Conservation (phyloP, 2,329 filamentous ascomycete genomes). For the Alternaria sp. region DNA sequence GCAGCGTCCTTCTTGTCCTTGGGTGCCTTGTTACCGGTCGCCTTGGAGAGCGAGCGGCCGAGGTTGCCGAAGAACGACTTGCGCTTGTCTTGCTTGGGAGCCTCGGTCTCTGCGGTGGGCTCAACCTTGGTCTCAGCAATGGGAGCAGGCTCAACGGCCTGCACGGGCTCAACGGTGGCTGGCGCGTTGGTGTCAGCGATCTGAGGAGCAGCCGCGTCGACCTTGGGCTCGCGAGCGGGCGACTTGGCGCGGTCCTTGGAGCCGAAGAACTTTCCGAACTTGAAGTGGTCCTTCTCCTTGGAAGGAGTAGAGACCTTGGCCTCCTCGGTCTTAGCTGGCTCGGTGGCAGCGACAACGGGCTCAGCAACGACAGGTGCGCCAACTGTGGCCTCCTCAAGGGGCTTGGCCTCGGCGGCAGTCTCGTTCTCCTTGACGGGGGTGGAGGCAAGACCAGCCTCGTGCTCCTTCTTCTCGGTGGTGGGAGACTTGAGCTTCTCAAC, state of each 20-base stretch:
- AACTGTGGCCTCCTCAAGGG: conserved; percentile 48
- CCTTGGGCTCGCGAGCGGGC: conserved; percentile 49
- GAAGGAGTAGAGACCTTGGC: conserved; percentile 49
- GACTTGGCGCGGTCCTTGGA: conserved; percentile 59
- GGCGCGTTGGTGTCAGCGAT: conserved; percentile 42
- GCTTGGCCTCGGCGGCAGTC: conserved; percentile 45
- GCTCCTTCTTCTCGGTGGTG: conserved; percentile 70
- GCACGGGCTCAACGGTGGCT: conserved; percentile 5
- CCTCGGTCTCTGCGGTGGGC: conserved; percentile 36
- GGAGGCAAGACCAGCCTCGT: conserved; percentile 62
- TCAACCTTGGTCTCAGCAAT: conserved; percentile 54
- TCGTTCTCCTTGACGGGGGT: conserved; percentile 57
- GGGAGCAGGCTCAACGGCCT: conserved; percentile 30
- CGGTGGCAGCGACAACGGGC: conserved; percentile 33
- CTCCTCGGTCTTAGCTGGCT: conserved; percentile 38
- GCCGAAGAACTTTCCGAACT: conserved; percentile 60
- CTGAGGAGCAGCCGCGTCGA: conserved; percentile 49
- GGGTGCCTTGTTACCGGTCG: conserved; percentile 44
- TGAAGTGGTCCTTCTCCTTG: conserved; percentile 57
- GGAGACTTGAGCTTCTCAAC: conserved; percentile 64
- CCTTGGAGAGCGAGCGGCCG: conserved; percentile 54
- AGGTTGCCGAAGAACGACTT: conserved; percentile 81
- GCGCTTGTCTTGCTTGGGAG: conserved; percentile 76
- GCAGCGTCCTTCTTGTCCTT: conserved; percentile 42
- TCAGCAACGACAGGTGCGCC: conserved; percentile 41